Conservation (phyloP, 208 protist species). For the Entamoeba histolytica region DNA sequence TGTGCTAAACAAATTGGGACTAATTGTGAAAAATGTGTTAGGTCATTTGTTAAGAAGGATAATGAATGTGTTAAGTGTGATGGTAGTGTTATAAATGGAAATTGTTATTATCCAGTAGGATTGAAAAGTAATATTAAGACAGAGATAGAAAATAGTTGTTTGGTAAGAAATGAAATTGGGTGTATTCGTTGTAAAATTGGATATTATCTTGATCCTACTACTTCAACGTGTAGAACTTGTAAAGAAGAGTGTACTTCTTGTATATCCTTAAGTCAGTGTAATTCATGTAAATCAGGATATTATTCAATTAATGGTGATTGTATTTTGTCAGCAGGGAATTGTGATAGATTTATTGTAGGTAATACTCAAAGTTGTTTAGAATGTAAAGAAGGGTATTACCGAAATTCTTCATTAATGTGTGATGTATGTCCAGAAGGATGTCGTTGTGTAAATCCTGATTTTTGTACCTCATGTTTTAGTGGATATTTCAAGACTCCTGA, state of each 20-base stretch:
- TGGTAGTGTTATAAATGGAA: neutral
- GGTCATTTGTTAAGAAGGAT: neutral
- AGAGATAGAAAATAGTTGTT: neutral
- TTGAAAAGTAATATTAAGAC: neutral
- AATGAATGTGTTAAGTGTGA: neutral
- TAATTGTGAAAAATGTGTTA: neutral
- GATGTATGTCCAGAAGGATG: neutral
- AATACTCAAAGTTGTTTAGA: neutral
- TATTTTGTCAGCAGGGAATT: too few species aligned
- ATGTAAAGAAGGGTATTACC: neutral
- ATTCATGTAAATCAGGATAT: neutral
- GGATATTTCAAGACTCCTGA: neutral
- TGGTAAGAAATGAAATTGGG: neutral
- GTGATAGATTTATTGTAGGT: neutral
- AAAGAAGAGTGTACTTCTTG: neutral
- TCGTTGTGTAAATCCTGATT: neutral
- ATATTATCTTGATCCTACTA: neutral
- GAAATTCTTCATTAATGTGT: neutral
- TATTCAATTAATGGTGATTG: too few species aligned
- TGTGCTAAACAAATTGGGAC: neutral
- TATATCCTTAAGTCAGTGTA: neutral
- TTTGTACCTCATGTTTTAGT: neutral
- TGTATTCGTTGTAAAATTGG: neutral
- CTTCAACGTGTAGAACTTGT: neutral
- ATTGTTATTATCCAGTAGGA: neutral